Evolutionary conservation across 139 green algal genomes (phyloP).

Genomic region (Spirogloea muscicola): DNA sequence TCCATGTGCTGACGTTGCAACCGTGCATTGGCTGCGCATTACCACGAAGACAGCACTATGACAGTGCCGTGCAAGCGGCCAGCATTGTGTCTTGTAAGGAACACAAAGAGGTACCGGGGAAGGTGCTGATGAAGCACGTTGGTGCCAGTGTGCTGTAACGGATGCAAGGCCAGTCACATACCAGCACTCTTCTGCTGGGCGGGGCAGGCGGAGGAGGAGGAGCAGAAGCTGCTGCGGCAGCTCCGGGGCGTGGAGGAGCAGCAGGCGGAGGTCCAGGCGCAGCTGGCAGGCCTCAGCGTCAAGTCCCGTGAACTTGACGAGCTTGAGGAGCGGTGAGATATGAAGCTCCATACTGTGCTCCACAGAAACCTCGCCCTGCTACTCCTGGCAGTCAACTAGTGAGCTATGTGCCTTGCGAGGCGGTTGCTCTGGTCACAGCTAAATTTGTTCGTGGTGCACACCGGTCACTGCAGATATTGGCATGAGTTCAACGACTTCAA

Average conservation of each 20-base stretch:
- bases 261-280: conserved; percentile 32
- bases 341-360: not conserved
- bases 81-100: not conserved
- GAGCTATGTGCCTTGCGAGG: not conserved
- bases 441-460: conserved; percentile 14
- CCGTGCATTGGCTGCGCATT: too few species aligned
- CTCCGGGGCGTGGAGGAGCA: conserved; percentile 42
- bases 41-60: too few species aligned
- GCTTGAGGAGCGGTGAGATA: conserved; percentile 14
- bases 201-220: conserved; percentile 32
- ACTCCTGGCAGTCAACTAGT: not conserved
- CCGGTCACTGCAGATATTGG: conserved; percentile 62
- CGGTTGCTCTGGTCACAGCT: conserved; percentile 9
- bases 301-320: not conserved
- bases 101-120: not conserved
- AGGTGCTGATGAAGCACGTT: not conserved
- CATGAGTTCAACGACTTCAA: conserved; percentile 78
- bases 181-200: not conserved
- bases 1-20: too few species aligned
- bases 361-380: not conserved
- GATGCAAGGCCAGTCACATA: conserved; percentile 16
- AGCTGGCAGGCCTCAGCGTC: conserved; percentile 47
- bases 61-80: too few species aligned
- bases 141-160: conserved; percentile 14
- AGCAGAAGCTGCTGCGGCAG: conserved; percentile 43